These are phyloP conservation scores for Rhynchospora breviuscula DNA, from an alignment of 176 grass and related monocot genomes.

Conservation along the genomic window DNA sequence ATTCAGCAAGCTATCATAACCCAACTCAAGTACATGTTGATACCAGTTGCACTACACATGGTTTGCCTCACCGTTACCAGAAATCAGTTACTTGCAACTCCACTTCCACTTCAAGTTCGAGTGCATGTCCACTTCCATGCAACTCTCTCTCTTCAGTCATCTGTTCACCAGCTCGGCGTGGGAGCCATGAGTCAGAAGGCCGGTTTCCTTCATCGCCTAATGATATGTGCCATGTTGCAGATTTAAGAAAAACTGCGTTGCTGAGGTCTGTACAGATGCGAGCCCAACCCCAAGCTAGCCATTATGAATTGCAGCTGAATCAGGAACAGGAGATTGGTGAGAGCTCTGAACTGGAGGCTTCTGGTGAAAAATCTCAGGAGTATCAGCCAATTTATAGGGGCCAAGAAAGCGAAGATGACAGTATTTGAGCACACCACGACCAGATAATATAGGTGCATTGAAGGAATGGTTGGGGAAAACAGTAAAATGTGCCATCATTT, in stretches of 20 bases:
- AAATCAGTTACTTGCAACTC: constrained; percentile 19
- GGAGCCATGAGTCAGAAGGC: constrained; percentile 59
- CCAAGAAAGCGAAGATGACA: constrained; percentile 20
- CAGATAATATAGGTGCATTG: neutral
- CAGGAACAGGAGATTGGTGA: constrained; percentile 52
- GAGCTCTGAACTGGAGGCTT: constrained; percentile 34
- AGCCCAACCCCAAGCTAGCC: constrained; percentile 35
- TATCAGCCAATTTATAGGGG: constrained; percentile 37
- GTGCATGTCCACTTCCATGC: constrained; percentile 41
- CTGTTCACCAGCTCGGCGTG: constrained; percentile 61
- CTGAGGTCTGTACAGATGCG: constrained; percentile 93
- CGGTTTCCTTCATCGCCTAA: constrained; percentile 88
- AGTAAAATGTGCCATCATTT: neutral
- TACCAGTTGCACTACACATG: constrained; percentile 52
- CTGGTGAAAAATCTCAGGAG: constrained; percentile 49
- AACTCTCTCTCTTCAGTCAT: constrained; percentile 57
- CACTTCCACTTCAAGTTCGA: constrained; percentile 21
- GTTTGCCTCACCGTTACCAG: constrained; percentile 45
- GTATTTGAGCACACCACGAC: neutral
- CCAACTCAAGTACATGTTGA: constrained; percentile 41
- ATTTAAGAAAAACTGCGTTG: constrained; percentile 62
- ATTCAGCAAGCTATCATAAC: constrained; percentile 2
- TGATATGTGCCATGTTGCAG: constrained; percentile 75
- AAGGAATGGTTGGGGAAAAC: neutral
- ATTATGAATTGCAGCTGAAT: constrained; percentile 45